These are phyloP conservation scores for Castanopsis chinensis DNA, from an alignment of 306 rosid species.

Conservation along the genomic window DNA sequence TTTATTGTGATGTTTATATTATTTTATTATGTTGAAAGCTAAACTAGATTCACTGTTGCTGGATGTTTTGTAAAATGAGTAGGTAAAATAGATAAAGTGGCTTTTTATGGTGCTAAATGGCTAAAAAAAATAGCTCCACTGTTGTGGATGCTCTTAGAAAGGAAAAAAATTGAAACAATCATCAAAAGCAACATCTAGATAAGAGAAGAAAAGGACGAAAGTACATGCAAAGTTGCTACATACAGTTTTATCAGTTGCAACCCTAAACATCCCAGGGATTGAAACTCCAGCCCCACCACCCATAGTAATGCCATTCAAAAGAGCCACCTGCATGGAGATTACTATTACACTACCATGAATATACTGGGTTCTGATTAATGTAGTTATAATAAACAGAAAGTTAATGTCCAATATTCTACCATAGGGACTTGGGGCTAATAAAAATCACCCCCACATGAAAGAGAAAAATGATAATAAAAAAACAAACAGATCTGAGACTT, in stretches of 20 bases:
- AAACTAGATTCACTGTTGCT: no score
- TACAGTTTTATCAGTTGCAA: conserved; percentile 90
- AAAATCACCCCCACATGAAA: background rate
- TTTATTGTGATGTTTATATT: no score
- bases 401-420: background rate
- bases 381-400: background rate
- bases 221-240: conserved; percentile 26
- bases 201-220: background rate
- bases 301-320: conserved; percentile 90
- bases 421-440: background rate
- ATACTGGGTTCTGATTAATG: background rate
- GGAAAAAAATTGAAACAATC: conserved; percentile 2
- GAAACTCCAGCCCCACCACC: conserved; percentile 98
- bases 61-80: no score
- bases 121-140: no score
- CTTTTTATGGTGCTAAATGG: no score
- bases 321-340: conserved; percentile 63
- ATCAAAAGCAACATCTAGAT: background rate
- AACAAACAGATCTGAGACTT: background rate
- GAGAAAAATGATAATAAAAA: background rate
- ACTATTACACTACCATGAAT: conserved; percentile 7
- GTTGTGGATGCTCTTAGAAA: no score
- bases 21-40: no score
- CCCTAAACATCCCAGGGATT: conserved; percentile 80
- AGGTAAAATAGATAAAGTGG: no score